Conservation (phyloP, 371 early-diverging fungal genomes). For the Fennellomyces sp. region DNA sequence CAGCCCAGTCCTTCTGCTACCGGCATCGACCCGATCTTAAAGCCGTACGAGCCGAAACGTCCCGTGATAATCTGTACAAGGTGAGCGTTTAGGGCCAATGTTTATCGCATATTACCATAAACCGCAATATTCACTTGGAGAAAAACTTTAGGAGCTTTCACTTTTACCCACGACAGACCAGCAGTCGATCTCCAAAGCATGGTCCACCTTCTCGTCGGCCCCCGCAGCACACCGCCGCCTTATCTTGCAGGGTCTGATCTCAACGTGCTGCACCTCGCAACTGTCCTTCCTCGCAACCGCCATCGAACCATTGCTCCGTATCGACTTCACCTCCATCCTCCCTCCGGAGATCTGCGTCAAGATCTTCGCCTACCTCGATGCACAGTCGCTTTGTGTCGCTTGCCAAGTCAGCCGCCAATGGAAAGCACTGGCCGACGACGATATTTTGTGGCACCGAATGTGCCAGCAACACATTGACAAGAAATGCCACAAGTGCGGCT, state of each 20-base stretch:
- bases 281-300: constrained; percentile 38
- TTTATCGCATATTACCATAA: neutral
- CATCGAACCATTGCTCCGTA: constrained; percentile 37
- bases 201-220: constrained; percentile 54
- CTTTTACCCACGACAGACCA: constrained; percentile 23
- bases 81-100: constrained; percentile 5
- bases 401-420: constrained; percentile 84
- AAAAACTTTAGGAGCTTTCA: constrained; percentile 8
- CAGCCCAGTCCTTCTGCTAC: constrained; percentile 14
- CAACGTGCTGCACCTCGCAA: constrained; percentile 61
- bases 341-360: constrained; percentile 82
- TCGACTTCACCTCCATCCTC: constrained; percentile 76
- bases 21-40: constrained; percentile 22
- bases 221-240: constrained; percentile 49
- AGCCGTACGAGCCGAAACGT: constrained; percentile 5
- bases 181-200: constrained; percentile 46
- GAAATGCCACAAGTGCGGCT: constrained; percentile 94
- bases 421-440: constrained; percentile 85
- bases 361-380: constrained; percentile 88
- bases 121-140: neutral
- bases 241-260: constrained; percentile 59
- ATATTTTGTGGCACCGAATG: constrained; percentile 92
- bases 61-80: constrained; percentile 12
- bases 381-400: constrained; percentile 86
- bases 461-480: constrained; percentile 96